A percentile compares a stretch with the other conserved stretches of the same genome.
Conservation (phyloP, 305 asterid species). For the Solanum hybrid region DNA sequence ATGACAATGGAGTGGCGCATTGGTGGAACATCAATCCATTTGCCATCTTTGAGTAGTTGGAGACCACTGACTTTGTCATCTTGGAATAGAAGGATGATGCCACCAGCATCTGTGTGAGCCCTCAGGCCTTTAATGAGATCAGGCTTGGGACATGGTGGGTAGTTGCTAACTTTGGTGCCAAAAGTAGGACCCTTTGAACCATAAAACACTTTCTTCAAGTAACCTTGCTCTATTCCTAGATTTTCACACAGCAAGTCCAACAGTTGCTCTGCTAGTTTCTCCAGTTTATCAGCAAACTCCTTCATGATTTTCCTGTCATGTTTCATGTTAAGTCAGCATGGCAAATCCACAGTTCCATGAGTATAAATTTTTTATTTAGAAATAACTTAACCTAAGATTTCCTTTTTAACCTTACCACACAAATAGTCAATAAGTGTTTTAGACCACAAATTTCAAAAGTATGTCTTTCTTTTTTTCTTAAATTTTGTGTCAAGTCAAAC, state of each 20-base stretch:
- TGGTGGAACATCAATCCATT: conserved; percentile 96
- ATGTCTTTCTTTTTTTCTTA: neutral
- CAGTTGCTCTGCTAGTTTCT: conserved; percentile 64
- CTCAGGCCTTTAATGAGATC: conserved; percentile 92
- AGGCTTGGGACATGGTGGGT: conserved; percentile 92
- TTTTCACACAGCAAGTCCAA: conserved; percentile 86
- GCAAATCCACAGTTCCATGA: neutral
- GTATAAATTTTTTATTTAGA: neutral
- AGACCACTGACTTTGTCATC: conserved; percentile 96
- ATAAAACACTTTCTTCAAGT: conserved; percentile 56
- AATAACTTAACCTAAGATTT: neutral
- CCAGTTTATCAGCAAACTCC: conserved; percentile 57
- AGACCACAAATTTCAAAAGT: neutral
- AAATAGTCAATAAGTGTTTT: neutral
- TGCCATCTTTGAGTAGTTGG: conserved; percentile 78
- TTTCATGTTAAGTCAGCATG: neutral
- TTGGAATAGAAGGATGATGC: conserved; percentile 90
- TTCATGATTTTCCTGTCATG: conserved; percentile 39
- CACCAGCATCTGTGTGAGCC: conserved; percentile 99
- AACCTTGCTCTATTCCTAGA: conserved; percentile 81
- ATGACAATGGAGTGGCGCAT: conserved; percentile 87
- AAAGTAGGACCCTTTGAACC: conserved; percentile 86
- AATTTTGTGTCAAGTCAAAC: neutral
- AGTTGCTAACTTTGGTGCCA: conserved; percentile 94
- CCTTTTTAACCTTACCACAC: neutral